Conservation (phyloP, 2,329 filamentous ascomycete species). For the Sclerotinia minor region DNA sequence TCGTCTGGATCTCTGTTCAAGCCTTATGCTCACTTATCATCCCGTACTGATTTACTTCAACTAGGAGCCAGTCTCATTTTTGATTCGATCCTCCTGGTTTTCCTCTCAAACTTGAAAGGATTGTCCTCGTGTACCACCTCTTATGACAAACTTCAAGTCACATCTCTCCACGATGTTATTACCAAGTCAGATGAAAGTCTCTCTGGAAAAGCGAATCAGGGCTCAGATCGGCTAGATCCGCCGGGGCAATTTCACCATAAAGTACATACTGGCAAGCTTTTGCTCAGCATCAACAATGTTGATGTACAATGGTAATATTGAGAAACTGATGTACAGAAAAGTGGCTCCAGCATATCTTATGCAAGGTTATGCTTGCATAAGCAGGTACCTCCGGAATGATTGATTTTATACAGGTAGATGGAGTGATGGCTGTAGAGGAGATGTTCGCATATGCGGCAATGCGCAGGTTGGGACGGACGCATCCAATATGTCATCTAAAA, state of each 20-base stretch:
- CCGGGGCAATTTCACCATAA: not conserved
- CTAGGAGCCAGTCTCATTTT: not conserved
- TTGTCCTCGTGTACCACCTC: not conserved
- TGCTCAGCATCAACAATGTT: not conserved
- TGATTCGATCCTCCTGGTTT: not conserved
- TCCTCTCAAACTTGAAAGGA: not conserved
- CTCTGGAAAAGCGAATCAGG: not conserved
- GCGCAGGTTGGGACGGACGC: not conserved
- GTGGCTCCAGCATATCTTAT: not conserved
- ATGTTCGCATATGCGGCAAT: not conserved
- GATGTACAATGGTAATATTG: not conserved
- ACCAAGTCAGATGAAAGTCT: not conserved
- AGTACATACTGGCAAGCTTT: not conserved
- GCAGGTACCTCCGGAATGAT: not conserved
- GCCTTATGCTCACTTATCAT: not conserved
- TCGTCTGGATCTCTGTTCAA: not conserved
- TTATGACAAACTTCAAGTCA: not conserved
- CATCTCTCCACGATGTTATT: not conserved
- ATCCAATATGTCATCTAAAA: not conserved
- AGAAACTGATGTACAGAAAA: not conserved
- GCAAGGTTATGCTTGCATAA: not conserved
- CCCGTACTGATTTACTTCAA: not conserved
- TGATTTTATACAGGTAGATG: not conserved
- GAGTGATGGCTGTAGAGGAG: not conserved
- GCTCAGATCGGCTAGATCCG: not conserved